phyloP scores from a whole-genome alignment of 805 yeast genomes.

The Cephaloascus albidus region DNA sequence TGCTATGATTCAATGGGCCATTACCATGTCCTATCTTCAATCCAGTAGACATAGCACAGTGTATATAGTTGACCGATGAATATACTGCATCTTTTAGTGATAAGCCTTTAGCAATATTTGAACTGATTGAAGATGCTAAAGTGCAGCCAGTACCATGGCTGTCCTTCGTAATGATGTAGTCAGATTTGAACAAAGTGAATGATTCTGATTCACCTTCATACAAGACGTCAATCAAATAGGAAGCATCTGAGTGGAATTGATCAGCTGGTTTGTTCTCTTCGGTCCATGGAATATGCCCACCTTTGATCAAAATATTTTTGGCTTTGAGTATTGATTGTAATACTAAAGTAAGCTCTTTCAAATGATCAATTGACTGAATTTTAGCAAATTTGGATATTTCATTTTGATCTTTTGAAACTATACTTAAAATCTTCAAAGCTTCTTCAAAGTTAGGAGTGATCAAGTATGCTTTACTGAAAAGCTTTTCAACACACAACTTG shows the following conservation, averaged over 20 bases:
- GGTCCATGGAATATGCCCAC: slow-evolving; percentile 62
- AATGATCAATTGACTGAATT: slow-evolving; percentile 27
- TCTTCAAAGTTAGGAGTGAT: slow-evolving; percentile 74
- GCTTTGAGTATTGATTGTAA: slow-evolving; percentile 27
- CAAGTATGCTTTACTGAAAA: slow-evolving; percentile 46
- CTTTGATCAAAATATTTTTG: slow-evolving; percentile 58
- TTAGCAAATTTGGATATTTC: slow-evolving; percentile 3
- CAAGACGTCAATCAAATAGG: slow-evolving; percentile 42
- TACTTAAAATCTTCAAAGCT: slow-evolving; percentile 34
- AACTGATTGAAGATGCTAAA: slow-evolving; percentile 69
- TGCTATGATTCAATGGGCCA: slow-evolving; percentile 73
- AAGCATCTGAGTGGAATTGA: slow-evolving; percentile 17
- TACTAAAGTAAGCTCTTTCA: slow-evolving; percentile 23
- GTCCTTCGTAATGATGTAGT: slow-evolving; percentile 34
- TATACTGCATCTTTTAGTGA: slow-evolving; percentile 39
- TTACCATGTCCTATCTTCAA: slow-evolving; percentile 41
- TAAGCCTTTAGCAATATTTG: slow-evolving; percentile 55
- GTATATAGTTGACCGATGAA: slow-evolving; percentile 56
- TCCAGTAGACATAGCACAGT: slow-evolving; percentile 46
- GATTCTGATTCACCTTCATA: slow-evolving; percentile 29
- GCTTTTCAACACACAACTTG: slow-evolving; percentile 24
- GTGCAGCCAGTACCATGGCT: slow-evolving; percentile 94
- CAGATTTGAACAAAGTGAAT: slow-evolving; percentile 37
- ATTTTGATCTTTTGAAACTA: slow-evolving; percentile 13
- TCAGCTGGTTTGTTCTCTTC: slow-evolving; percentile 6